phyloP scores from a whole-genome alignment of 441 rosid genomes.

The Adansonia madagascariensis region DNA sequence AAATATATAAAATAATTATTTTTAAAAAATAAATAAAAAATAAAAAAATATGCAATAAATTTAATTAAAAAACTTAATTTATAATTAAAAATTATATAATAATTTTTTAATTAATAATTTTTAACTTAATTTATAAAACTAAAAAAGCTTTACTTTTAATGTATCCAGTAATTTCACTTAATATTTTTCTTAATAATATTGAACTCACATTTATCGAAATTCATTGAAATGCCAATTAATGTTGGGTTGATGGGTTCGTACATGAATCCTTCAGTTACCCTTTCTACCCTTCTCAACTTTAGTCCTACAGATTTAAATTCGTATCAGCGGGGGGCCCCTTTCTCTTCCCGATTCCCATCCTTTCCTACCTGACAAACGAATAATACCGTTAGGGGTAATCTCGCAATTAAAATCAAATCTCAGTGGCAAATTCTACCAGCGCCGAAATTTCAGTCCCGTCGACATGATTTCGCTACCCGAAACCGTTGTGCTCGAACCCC shows the following conservation, averaged over 20 bases:
- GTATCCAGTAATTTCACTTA: no score
- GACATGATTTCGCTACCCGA: slow-evolving; percentile 56
- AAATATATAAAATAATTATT: no score
- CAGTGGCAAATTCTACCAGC: slow-evolving; percentile 35
- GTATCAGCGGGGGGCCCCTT: background rate
- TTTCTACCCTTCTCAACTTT: background rate
- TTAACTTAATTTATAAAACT: no score
- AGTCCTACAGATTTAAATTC: slow-evolving; percentile 21
- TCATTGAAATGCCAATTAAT: no score
- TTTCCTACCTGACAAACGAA: slow-evolving; percentile 41
- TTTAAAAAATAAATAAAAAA: no score
- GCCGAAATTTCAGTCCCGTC: slow-evolving; percentile 67
- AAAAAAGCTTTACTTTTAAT: no score
- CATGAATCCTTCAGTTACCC: background rate
- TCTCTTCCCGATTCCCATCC: background rate
- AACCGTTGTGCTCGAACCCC: slow-evolving; percentile 33
- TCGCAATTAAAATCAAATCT: slow-evolving; percentile 23
- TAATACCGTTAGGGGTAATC: slow-evolving; percentile 63
- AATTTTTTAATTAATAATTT: no score
- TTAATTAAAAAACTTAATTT: no score
- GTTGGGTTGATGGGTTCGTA: background rate
- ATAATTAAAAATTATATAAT: no score
- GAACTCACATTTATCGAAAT: no score
- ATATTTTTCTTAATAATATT: no score
- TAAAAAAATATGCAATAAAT: no score